A percentile compares a stretch with the other conserved stretches of the same genome.
phyloP scores from a whole-genome alignment of 2,329 filamentous ascomycete species.

The Domatiomyces catenatus region DNA sequence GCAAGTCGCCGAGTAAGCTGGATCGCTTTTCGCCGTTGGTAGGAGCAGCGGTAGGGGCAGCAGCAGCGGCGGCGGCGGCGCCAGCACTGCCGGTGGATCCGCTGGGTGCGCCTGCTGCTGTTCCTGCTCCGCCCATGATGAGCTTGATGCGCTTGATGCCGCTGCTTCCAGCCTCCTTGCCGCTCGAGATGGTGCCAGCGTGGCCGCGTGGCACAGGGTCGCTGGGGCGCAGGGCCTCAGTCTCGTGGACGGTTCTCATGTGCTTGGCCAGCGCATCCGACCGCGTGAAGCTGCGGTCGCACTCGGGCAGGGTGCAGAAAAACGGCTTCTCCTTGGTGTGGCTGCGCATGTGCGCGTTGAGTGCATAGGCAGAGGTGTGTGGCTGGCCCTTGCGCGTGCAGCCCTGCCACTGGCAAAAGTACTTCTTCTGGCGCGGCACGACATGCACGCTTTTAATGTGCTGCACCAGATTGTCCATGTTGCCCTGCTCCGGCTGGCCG shows the following conservation, averaged over 20 bases:
- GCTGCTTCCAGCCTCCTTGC: slow-evolving; percentile 4
- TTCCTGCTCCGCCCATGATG: slow-evolving; percentile 7
- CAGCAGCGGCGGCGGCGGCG: too few relatives aligned
- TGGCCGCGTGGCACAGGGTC: slow-evolving; percentile 30
- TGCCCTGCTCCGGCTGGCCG: slow-evolving; percentile 51
- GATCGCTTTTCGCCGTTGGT: slow-evolving; percentile 13
- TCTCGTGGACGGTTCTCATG: slow-evolving; percentile 97
- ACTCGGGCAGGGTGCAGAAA: slow-evolving; percentile 91
- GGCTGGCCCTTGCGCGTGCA: slow-evolving; percentile 76
- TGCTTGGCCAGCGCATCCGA: slow-evolving; percentile 95
- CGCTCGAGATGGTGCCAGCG: slow-evolving; percentile 20
- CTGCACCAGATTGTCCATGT: slow-evolving; percentile 69
- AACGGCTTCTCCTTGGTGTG: slow-evolving; percentile 98
- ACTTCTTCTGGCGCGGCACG: slow-evolving; percentile 83
- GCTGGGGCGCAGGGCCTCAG: slow-evolving; percentile 68
- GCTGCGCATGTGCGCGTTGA: slow-evolving; percentile 94
- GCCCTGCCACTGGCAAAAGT: slow-evolving; percentile 94
- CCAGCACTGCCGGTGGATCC: too few relatives aligned
- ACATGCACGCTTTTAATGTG: slow-evolving; percentile 91
- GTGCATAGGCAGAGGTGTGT: slow-evolving; percentile 86
- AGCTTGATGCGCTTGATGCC: slow-evolving; percentile 4
- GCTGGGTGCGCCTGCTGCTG: neutral
- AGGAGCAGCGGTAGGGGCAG: too few relatives aligned
- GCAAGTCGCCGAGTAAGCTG: slow-evolving; percentile 12
- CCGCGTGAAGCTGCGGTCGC: slow-evolving; percentile 87